Evolutionary conservation across 2,329 filamentous ascomycete genomes (phyloP), one percentile per base, ranked within the genome.

Genomic region (Neopestalotiopsis sp.): DNA sequence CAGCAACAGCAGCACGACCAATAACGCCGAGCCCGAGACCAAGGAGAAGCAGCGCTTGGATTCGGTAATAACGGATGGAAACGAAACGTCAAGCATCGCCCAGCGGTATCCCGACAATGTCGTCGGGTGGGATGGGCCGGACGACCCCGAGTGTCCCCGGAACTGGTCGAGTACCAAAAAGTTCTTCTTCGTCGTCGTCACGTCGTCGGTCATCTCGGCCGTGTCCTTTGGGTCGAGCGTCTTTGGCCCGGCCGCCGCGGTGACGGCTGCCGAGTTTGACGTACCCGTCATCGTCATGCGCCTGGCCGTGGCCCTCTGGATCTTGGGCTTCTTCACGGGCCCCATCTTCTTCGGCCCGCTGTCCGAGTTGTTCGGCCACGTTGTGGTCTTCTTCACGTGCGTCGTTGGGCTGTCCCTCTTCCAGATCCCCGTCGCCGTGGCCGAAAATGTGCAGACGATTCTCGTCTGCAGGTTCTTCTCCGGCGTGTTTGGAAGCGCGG

Each of bases 401-500:
- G 58, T 72, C 49, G 45, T 59, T 5, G 72, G 72, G 7, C 66
- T 74, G 34, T 65, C 67, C 30, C 40, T 71, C 4, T 74, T 71
- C 52, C 72, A 73, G 63, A 65, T 74, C 28, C 72, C 72, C 28
- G 68, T 73, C 24, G 73, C 73, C 12, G 56, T 72, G 5, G 72
- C 52, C 4, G 63, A 63, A 2, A 72, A 71, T 60, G 63, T 71
- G 13, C 58, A 65, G 45, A 72, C 72, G 17, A 64, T 74, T 28
- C 64, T 74, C 5, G 40, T 74, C 52, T 72, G 68, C 63, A 70
- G 72, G 5, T 74, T 74, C 68, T 69, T 74, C 59, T 65, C 71
- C 2, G 73, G 72, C 3, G 71, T 68, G 5, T 74, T 71, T 10
- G 68, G 72, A 13, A 66, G 68, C 52, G 69, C 66, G 12, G 65